Percentiles rank a stretch among this genome's conserved stretches.
phyloP scores from a whole-genome alignment of 495 filamentous ascomycete genomes.

The Penicillium ucsense region DNA sequence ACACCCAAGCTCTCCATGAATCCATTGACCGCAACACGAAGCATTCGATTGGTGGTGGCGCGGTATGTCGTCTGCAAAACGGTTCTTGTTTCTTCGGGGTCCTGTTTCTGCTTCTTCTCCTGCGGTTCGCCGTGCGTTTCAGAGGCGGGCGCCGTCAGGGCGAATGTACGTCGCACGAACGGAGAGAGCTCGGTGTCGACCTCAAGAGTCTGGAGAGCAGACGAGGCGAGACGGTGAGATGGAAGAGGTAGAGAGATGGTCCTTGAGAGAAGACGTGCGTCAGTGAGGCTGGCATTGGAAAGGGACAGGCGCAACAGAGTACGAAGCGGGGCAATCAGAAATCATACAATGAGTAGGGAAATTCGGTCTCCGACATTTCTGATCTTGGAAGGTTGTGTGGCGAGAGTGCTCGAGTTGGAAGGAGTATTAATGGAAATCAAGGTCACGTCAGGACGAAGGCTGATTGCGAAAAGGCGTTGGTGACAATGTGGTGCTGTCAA shows the following conservation, averaged over 20 bases:
- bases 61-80: conserved; percentile 69
- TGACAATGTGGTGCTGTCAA: too few species aligned
- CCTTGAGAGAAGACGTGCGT: conserved; percentile 29
- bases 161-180: conserved; percentile 63
- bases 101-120: conserved; percentile 18
- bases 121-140: conserved; percentile 13
- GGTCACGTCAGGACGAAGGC: too few species aligned
- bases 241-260: conserved; percentile 78
- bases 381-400: conserved; percentile 12
- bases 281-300: background rate
- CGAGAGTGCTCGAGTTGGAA: background rate
- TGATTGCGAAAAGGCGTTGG: too few species aligned
- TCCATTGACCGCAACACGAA: conserved; percentile 95
- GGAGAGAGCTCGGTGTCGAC: conserved; percentile 87
- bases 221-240: conserved; percentile 64
- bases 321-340: background rate
- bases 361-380: conserved; percentile 38
- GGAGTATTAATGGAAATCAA: background rate
- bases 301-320: too few species aligned
- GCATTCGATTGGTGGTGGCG: conserved; percentile 90
- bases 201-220: conserved; percentile 63
- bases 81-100: conserved; percentile 35
- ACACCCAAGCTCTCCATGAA: conserved; percentile 87
- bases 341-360: conserved; percentile 64
- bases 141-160: conserved; percentile 32